phyloP scores from a whole-genome alignment of 2,329 filamentous ascomycete species.

The Madurella fahalii region DNA sequence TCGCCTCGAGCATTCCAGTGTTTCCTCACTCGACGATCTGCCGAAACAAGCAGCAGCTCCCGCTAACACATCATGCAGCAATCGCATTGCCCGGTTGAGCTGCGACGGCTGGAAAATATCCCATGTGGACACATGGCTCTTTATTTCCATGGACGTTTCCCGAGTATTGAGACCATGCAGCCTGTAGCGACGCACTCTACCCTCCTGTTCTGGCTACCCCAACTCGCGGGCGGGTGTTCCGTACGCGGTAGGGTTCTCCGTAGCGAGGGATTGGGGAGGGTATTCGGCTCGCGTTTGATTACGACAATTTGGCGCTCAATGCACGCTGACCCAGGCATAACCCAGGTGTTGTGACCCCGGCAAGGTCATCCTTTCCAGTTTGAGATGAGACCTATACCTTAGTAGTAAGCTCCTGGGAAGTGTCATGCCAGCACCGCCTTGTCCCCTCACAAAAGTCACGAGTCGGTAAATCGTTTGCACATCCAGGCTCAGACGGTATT shows the following conservation, averaged over 20 bases:
- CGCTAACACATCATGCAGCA: neutral
- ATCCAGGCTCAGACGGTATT: too few relatives aligned
- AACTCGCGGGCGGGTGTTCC: neutral
- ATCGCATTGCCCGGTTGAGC: neutral
- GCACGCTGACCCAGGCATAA: neutral
- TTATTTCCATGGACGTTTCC: neutral
- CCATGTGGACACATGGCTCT: neutral
- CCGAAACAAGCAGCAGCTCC: neutral
- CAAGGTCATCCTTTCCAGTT: neutral
- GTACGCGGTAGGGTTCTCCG: neutral
- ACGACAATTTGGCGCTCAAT: constrained; percentile 16
- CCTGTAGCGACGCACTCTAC: too few relatives aligned
- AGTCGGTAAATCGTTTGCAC: too few relatives aligned
- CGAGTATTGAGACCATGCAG: too few relatives aligned
- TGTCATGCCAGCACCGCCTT: neutral
- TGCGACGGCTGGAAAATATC: neutral
- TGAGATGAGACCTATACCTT: neutral
- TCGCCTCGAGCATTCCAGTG: neutral
- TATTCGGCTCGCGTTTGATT: constrained; percentile 11
- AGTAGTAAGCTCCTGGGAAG: neutral
- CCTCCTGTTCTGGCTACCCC: too few relatives aligned
- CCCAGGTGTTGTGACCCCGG: neutral
- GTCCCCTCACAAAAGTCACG: neutral
- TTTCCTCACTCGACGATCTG: neutral
- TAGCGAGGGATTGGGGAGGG: neutral